Percentiles rank a stretch among this genome's conserved stretches.
These are phyloP conservation scores for Phytophthora tubulina DNA, from an alignment of 352 stramenopile genomes.

Conservation along the genomic window DNA sequence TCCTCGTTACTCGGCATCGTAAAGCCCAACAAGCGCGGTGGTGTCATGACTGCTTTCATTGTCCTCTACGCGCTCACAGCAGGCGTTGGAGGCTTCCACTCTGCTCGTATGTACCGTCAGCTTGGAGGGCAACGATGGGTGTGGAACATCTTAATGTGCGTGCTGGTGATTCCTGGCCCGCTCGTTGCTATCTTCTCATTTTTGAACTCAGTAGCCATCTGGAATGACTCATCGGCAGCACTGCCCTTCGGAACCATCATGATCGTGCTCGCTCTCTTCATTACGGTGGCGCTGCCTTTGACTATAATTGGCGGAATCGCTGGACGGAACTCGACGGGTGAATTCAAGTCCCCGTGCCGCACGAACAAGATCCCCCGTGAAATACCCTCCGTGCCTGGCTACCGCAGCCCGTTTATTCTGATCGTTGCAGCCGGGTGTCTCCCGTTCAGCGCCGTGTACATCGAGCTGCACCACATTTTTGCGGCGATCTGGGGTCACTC, in stretches of 20 bases:
- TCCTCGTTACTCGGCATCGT: slow-evolving; percentile 94
- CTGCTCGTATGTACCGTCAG: slow-evolving; percentile 94
- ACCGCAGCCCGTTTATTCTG: slow-evolving; percentile 85
- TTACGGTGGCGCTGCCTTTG: slow-evolving; percentile 94
- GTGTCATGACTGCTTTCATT: slow-evolving; percentile 94
- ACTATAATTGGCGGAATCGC: slow-evolving; percentile 95
- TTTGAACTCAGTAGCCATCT: slow-evolving; percentile 96
- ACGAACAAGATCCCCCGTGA: slow-evolving; percentile 97
- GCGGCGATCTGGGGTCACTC: slow-evolving; percentile 98
- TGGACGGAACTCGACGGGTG: slow-evolving; percentile 92
- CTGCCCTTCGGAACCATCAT: slow-evolving; percentile 97
- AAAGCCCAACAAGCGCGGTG: slow-evolving; percentile 93
- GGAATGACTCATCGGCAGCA: slow-evolving; percentile 95
- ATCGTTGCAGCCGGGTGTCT: slow-evolving; percentile 96
- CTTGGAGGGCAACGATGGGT: slow-evolving; percentile 96
- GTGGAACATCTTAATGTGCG: slow-evolving; percentile 94
- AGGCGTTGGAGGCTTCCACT: slow-evolving; percentile 93
- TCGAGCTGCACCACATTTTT: slow-evolving; percentile 99
- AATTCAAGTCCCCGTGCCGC: slow-evolving; percentile 95
- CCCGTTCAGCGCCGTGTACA: slow-evolving; percentile 98
- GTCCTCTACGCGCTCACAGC: slow-evolving; percentile 96
- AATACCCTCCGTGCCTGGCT: slow-evolving; percentile 93
- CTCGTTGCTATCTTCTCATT: slow-evolving; percentile 94
- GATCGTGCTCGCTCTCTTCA: slow-evolving; percentile 93
- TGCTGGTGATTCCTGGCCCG: slow-evolving; percentile 93